Percentiles rank a stretch among this genome's conserved stretches.
These are phyloP conservation scores for Chlorella sp. DNA, from an alignment of 139 green algal genomes.

Conservation along the genomic window DNA sequence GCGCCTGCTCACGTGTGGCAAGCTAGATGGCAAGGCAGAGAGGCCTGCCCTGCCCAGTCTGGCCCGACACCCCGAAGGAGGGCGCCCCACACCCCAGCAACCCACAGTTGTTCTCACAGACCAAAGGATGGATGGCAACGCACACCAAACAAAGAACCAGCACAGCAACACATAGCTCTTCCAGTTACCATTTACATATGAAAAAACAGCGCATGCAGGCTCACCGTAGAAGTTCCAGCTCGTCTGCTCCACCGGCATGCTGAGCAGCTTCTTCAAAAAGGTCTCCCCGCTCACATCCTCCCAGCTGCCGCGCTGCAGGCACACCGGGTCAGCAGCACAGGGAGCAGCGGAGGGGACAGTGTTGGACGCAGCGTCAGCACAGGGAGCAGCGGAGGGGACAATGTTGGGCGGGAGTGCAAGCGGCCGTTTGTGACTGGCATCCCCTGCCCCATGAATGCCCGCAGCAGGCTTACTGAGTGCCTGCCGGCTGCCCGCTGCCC, in stretches of 20 bases:
- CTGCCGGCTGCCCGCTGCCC: too few relatives aligned
- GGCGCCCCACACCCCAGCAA: too few relatives aligned
- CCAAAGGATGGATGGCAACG: neutral
- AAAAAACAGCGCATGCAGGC: neutral
- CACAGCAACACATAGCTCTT: too few relatives aligned
- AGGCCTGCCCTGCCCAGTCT: too few relatives aligned
- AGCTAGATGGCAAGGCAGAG: too few relatives aligned
- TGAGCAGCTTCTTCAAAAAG: constrained; percentile 81
- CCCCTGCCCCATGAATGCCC: neutral
- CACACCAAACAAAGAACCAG: neutral
- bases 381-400: neutral
- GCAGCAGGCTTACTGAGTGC: neutral
- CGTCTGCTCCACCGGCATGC: constrained; percentile 69
- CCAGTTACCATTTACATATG: too few relatives aligned
- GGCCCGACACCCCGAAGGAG: too few relatives aligned
- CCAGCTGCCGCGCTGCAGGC: constrained; percentile 70
- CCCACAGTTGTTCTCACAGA: too few relatives aligned
- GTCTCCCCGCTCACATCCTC: constrained; percentile 85
- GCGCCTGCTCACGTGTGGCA: too few relatives aligned
- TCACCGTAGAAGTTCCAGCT: constrained; percentile 19
- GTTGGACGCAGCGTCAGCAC: neutral
- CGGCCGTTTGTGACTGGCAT: neutral
- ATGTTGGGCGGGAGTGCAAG: neutral
- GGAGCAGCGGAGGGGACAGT: neutral
- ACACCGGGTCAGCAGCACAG: neutral